Base-by-base conservation (phyloP, 441 rosid genomes). In the Pelargonium myrrhifolium region DNA sequence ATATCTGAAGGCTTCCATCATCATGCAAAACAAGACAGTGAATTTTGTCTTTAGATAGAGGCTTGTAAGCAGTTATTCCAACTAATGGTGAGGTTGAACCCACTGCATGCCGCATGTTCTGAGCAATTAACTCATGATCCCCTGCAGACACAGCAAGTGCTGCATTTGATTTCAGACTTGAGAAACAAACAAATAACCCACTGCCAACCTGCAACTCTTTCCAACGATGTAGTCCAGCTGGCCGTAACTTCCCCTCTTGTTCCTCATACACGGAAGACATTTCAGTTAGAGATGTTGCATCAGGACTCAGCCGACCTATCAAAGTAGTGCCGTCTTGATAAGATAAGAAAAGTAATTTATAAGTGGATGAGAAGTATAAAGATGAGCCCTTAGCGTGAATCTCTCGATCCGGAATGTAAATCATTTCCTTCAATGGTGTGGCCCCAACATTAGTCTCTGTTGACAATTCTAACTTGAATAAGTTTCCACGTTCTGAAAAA, bases 1-100 rank as follows among this genome's bases (percentile, higher is more conserved):
- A 93, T 84, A 96, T 96, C 76, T 93, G 99, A 79, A 96, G 97
- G 84, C 99, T 96, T 69, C 99, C 98, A 81, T 93, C 99, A 74
- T 96, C 99, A 82, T 93, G 90, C 72, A 96, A 87, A 78, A 89
- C 91, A 83, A 96, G 95, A 78, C 92, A 93, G 78, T 96, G 93
- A 72, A 89, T 79, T 78, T 88, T 93, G 79, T 91, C 98, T 77
- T 96, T 96, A 43, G 96, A 88, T 78, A 93, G 83, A 69, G 98
- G 99, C 87, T 90, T 93, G 83, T 88, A 93, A 64, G 99, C 98
- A 43, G 93, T 81, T 70, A 91, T 83, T 60, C 99, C 99, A 77
- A 96, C 99, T 77, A 93, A 83, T 73, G 91, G 86, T 17, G 95
- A 89, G 55, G 96, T 85, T 68, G 98, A 86, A 72, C 92, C 90